These are phyloP conservation scores for Leccinum broughii DNA, from an alignment of 768 basidiomycete species.

Conservation along the genomic window DNA sequence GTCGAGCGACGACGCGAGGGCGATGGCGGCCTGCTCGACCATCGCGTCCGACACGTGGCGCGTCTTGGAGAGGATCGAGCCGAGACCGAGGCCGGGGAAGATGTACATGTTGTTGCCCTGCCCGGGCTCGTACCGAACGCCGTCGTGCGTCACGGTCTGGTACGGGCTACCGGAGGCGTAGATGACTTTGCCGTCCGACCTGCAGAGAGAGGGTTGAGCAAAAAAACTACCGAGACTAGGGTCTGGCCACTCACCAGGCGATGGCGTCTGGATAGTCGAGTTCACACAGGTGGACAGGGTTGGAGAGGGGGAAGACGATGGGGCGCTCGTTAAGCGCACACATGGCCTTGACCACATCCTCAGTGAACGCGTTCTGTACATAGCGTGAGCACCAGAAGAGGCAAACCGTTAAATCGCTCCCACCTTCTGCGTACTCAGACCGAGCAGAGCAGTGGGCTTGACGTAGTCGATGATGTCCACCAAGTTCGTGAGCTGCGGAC, in stretches of 20 bases:
- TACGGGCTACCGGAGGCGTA: slow-evolving; percentile 79
- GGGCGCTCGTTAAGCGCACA: slow-evolving; percentile 62
- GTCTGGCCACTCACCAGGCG: slow-evolving; percentile 42
- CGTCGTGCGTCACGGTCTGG: slow-evolving; percentile 48
- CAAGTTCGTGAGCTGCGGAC: slow-evolving; percentile 59
- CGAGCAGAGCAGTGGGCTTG: slow-evolving; percentile 76
- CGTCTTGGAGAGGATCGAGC: slow-evolving; percentile 58
- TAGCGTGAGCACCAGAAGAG: not conserved
- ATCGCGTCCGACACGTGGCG: slow-evolving; percentile 63
- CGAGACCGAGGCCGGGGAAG: slow-evolving; percentile 63
- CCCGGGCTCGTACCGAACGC: slow-evolving; percentile 56
- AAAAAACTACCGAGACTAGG: not conserved
- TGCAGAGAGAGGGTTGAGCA: slow-evolving; percentile 19
- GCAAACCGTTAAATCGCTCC: not conserved
- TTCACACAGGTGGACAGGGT: slow-evolving; percentile 64
- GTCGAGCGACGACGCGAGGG: slow-evolving; percentile 57
- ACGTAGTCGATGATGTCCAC: slow-evolving; percentile 69
- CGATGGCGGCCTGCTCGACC: slow-evolving; percentile 66
- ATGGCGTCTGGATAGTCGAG: slow-evolving; percentile 62
- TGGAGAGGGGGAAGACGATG: slow-evolving; percentile 83
- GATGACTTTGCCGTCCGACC: slow-evolving; percentile 65
- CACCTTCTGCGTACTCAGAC: slow-evolving; percentile 59
- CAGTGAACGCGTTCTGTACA: slow-evolving; percentile 55
- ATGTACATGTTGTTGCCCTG: slow-evolving; percentile 86
- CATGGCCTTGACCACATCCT: slow-evolving; percentile 64